A percentile compares a stretch with the other conserved stretches of the same genome.
Conservation (phyloP, 768 basidiomycete species). For the Auricularia heimuer region DNA sequence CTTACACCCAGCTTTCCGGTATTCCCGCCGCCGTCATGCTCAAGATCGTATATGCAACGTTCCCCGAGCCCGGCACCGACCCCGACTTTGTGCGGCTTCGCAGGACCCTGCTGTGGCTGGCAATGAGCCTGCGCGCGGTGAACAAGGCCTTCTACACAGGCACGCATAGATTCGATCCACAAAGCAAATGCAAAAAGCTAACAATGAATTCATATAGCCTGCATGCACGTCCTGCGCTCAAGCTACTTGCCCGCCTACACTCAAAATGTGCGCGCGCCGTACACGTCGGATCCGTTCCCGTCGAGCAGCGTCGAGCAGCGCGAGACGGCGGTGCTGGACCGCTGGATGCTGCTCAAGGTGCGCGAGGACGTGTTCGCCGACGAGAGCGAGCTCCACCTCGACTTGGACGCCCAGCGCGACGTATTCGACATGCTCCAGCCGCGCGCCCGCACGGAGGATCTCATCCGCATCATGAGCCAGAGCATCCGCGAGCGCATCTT, state of each 20-base stretch:
- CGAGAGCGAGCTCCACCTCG: constrained; percentile 64
- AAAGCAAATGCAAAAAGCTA: background rate
- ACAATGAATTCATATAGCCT: constrained; percentile 32
- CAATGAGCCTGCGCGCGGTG: constrained; percentile 51
- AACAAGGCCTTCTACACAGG: constrained; percentile 61
- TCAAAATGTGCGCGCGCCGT: constrained; percentile 52
- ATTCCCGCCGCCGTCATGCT: constrained; percentile 59
- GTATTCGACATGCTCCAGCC: constrained; percentile 64
- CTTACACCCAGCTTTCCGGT: constrained; percentile 16
- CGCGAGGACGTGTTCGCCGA: constrained; percentile 71
- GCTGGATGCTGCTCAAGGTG: constrained; percentile 71
- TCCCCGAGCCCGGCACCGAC: constrained; percentile 38
- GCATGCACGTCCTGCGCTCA: constrained; percentile 73
- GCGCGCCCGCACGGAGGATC: constrained; percentile 64
- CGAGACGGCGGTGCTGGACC: constrained; percentile 66
- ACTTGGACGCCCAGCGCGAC: constrained; percentile 68
- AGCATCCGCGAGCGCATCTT: constrained; percentile 27
- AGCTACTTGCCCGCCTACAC: constrained; percentile 61
- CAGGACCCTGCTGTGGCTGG: constrained; percentile 64
- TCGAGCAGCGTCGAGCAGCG: constrained; percentile 36
- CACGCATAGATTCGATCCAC: constrained; percentile 18
- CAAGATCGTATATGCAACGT: constrained; percentile 55
- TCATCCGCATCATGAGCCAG: constrained; percentile 38
- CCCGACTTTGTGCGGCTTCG: constrained; percentile 43
- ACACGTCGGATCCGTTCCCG: constrained; percentile 75